Evolutionary conservation across 2,329 filamentous ascomycete species (phyloP).

Genomic region (Coniochaeta prunicola): DNA sequence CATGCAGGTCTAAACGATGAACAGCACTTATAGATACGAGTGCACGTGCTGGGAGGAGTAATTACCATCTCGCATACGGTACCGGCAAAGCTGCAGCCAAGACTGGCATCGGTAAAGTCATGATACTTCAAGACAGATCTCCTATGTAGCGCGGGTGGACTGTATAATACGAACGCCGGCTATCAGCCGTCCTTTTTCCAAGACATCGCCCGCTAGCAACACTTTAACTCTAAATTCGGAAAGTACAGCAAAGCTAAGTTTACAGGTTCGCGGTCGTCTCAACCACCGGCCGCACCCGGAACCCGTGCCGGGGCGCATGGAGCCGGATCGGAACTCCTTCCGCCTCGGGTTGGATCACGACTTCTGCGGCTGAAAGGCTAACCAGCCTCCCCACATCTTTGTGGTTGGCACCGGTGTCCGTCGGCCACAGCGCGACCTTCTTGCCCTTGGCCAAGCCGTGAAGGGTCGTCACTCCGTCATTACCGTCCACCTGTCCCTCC

Average conservation of each 20-base stretch:
- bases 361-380: slow-evolving; percentile 42
- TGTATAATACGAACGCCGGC: background rate
- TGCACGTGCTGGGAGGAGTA: background rate
- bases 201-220: background rate
- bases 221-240: too few species aligned
- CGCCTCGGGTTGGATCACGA: slow-evolving; percentile 47
- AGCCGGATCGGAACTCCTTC: slow-evolving; percentile 39
- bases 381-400: slow-evolving; percentile 51
- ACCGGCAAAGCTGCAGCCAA: background rate
- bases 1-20: background rate
- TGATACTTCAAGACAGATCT: background rate
- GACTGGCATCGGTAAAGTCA: background rate
- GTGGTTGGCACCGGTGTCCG: slow-evolving; percentile 52
- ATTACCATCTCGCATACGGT: background rate
- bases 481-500: slow-evolving; percentile 33
- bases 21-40: background rate
- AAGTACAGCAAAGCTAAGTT: background rate
- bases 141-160: background rate
- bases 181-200: background rate
- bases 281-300: slow-evolving; percentile 32
- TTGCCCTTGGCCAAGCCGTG: slow-evolving; percentile 45
- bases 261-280: background rate
- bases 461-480: slow-evolving; percentile 38
- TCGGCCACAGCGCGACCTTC: slow-evolving; percentile 51
- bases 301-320: slow-evolving; percentile 56